Percentiles rank a stretch among this genome's conserved stretches.
Conservation (phyloP, 2,329 filamentous ascomycete genomes). For the Botrytis paeoniae region DNA sequence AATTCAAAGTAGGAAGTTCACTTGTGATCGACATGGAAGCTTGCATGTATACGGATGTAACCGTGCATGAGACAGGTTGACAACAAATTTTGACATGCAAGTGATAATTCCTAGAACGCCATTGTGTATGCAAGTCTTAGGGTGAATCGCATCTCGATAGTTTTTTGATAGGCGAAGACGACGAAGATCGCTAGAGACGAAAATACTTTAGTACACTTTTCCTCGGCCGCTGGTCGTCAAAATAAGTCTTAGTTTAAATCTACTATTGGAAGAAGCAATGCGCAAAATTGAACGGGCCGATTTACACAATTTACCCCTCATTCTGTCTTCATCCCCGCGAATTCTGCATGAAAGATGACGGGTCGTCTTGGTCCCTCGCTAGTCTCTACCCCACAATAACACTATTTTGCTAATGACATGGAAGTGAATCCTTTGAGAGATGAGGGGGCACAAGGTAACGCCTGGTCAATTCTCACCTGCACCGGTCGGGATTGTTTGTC, state of each 20-base stretch:
- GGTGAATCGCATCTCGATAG: neutral
- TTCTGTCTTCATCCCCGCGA: neutral
- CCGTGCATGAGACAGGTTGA: neutral
- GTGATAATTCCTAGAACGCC: neutral
- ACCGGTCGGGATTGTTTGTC: neutral
- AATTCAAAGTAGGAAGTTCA: neutral
- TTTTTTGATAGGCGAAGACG: neutral
- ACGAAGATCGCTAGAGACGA: neutral
- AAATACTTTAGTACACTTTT: neutral
- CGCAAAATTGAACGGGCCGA: neutral
- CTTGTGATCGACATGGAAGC: neutral
- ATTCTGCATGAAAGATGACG: neutral
- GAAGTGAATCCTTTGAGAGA: neutral
- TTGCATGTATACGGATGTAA: conserved; percentile 1
- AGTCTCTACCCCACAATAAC: neutral
- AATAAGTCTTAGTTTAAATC: neutral
- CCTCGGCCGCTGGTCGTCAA: too few species aligned
- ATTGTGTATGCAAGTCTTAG: neutral
- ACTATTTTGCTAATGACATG: neutral
- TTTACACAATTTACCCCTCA: neutral
- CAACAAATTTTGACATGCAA: neutral
- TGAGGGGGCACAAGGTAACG: too few species aligned
- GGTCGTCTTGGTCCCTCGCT: neutral
- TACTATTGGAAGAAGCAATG: neutral
- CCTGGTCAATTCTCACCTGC: neutral